A percentile compares a stretch with the other conserved stretches of the same genome.
These are phyloP conservation scores for Vachellia collinsii DNA, from an alignment of 306 rosid genomes.

Conservation along the genomic window DNA sequence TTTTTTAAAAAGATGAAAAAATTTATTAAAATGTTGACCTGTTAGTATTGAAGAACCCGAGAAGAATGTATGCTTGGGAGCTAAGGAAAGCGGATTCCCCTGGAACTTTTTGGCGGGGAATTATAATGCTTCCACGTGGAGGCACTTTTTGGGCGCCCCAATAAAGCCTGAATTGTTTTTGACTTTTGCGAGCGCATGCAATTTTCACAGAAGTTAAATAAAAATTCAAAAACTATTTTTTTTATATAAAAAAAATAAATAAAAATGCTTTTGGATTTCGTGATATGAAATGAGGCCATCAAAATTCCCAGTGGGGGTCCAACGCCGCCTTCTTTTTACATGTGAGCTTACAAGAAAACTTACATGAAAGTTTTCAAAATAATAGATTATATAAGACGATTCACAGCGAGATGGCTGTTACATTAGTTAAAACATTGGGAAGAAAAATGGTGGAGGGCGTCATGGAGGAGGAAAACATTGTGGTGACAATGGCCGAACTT, in stretches of 20 bases:
- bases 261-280: too few relatives aligned
- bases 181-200: conserved; percentile 49
- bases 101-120: neutral
- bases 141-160: neutral
- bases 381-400: too few relatives aligned
- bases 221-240: too few relatives aligned
- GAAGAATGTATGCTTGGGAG: conserved; percentile 13
- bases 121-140: neutral
- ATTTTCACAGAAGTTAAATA: conserved; percentile 20
- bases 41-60: too few relatives aligned
- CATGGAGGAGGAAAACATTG: neutral
- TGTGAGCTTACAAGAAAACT: too few relatives aligned
- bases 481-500: conserved; percentile 1
- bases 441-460: neutral
- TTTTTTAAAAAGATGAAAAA: neutral
- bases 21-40: too few relatives aligned
- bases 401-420: too few relatives aligned
- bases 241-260: too few relatives aligned
- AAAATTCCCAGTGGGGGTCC: too few relatives aligned
- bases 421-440: neutral
- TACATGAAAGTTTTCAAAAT: too few relatives aligned
- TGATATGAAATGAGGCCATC: too few relatives aligned
- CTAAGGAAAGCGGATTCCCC: conserved; percentile 41
- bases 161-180: conserved; percentile 3
- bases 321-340: too few relatives aligned